phyloP scores from a whole-genome alignment of 1,284 basidiomycete species.

The Leccinum subspadiceum region DNA sequence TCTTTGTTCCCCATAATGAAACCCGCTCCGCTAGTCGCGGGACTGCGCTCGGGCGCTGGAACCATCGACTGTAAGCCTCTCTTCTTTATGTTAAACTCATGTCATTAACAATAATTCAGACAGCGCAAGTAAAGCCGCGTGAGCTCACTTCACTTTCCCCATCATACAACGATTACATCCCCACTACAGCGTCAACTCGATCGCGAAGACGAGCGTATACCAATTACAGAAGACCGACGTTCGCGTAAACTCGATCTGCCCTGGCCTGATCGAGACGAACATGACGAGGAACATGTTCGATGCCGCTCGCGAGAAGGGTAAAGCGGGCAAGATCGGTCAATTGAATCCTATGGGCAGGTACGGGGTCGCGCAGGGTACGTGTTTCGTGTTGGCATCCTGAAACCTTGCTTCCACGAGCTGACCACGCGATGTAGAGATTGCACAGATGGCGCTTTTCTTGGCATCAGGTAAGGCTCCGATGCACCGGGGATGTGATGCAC shows the following conservation, averaged over 20 bases:
- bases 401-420: constrained; percentile 18
- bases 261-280: constrained; percentile 88
- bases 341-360: constrained; percentile 76
- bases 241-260: constrained; percentile 88
- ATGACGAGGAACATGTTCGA: constrained; percentile 81
- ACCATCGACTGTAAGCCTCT: constrained; percentile 72
- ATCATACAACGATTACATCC: constrained; percentile 7
- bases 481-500: neutral
- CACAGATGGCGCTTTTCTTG: constrained; percentile 81
- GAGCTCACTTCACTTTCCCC: constrained; percentile 30
- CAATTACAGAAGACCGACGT: constrained; percentile 83
- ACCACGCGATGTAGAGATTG: constrained; percentile 60
- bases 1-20: too few relatives aligned
- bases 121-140: constrained; percentile 91
- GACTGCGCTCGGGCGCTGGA: constrained; percentile 83
- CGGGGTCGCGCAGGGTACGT: constrained; percentile 25
- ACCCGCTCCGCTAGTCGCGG: constrained; percentile 59
- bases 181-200: constrained; percentile 69
- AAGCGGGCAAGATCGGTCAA: constrained; percentile 75
- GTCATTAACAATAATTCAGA: constrained; percentile 45
- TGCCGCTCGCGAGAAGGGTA: constrained; percentile 73
- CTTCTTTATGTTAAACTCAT: neutral
- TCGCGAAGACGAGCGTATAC: constrained; percentile 80
- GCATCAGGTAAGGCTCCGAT: constrained; percentile 65
- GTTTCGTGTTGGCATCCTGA: neutral